These are phyloP conservation scores for Aureobasidium mangrovei DNA, from an alignment of 2,329 filamentous ascomycete genomes.

Conservation along the genomic window DNA sequence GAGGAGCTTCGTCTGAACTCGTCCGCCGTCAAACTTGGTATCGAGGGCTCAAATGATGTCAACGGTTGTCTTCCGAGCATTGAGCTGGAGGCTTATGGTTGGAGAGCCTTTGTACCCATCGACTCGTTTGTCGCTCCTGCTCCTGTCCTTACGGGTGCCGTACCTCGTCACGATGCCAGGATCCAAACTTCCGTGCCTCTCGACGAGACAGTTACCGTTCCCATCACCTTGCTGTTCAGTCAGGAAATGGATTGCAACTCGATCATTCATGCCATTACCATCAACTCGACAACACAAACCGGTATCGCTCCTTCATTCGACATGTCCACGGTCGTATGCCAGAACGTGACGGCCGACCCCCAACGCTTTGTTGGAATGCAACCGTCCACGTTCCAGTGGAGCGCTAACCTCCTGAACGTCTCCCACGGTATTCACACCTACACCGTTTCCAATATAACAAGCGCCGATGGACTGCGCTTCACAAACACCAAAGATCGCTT, in stretches of 20 bases:
- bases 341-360: conserved; percentile 29
- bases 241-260: conserved; percentile 51
- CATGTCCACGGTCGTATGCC: conserved; percentile 38
- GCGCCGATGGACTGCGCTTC: conserved; percentile 28
- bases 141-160: conserved; percentile 52
- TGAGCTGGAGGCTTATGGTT: conserved; percentile 48
- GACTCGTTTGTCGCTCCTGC: conserved; percentile 41
- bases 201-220: conserved; percentile 35
- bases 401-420: conserved; percentile 45
- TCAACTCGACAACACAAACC: conserved; percentile 46
- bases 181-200: conserved; percentile 40
- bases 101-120: conserved; percentile 50
- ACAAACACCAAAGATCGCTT: conserved; percentile 51
- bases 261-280: conserved; percentile 40
- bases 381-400: conserved; percentile 46
- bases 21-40: conserved; percentile 38
- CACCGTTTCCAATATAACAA: conserved; percentile 47
- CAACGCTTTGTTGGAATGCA: conserved; percentile 40
- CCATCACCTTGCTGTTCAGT: conserved; percentile 51
- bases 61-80: conserved; percentile 50
- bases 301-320: conserved; percentile 38
- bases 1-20: conserved; percentile 44
- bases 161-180: conserved; percentile 52
- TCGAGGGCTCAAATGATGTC: conserved; percentile 37
- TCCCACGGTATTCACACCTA: conserved; percentile 53